Percentiles rank a stretch among this genome's conserved stretches.
Conservation (phyloP, 768 basidiomycete genomes). For the Suillus cothurnatus region DNA sequence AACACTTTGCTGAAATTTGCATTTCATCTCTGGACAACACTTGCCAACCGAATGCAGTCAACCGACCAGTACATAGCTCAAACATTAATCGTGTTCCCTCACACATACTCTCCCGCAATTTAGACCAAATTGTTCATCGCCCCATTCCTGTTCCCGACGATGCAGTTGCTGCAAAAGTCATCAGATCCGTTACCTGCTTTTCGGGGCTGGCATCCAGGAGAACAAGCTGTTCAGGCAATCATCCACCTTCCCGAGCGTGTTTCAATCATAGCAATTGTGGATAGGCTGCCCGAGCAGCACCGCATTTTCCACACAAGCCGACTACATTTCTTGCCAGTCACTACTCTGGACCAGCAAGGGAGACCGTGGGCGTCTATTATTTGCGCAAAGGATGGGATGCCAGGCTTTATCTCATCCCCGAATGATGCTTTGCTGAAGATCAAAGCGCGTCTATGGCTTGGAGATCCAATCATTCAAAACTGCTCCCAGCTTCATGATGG, state of each 20-base stretch:
- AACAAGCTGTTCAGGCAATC: constrained; percentile 28
- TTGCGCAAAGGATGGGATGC: constrained; percentile 27
- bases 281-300: constrained; percentile 32
- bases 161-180: background rate
- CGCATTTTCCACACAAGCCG: constrained; percentile 33
- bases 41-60: background rate
- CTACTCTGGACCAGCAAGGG: constrained; percentile 33
- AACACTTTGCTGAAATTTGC: background rate
- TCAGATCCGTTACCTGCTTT: constrained; percentile 19
- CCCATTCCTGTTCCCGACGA: background rate
- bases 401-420: constrained; percentile 32
- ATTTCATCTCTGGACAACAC: background rate
- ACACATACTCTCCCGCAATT: background rate
- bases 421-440: constrained; percentile 22
- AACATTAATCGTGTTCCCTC: background rate
- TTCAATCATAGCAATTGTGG: constrained; percentile 24
- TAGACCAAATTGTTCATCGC: background rate
- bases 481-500: constrained; percentile 17
- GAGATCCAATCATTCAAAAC: constrained; percentile 54
- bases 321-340: constrained; percentile 33
- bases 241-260: constrained; percentile 27
- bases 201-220: constrained; percentile 47
- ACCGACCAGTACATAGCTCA: background rate
- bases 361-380: constrained; percentile 37
- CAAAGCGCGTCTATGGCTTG: constrained; percentile 37